phyloP scores from a whole-genome alignment of 129 eudicot species.

The Saposhnikovia divaricata region DNA sequence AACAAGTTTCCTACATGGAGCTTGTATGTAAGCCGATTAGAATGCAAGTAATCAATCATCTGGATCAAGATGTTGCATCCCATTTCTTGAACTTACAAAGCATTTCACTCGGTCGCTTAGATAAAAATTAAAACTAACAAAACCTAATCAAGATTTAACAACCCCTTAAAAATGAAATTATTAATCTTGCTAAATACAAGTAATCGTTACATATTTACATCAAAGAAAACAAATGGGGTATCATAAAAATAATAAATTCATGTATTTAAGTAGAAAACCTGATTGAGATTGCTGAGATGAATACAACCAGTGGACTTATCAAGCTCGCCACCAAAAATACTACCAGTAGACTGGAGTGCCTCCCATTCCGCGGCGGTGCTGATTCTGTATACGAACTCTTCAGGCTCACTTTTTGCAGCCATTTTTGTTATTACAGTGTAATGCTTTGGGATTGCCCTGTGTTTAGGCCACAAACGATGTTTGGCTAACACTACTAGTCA shows the following conservation, averaged over 20 bases:
- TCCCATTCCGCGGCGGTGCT: conserved; percentile 76
- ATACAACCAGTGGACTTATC: conserved; percentile 54
- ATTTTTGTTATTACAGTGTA: not conserved
- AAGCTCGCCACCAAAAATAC: conserved; percentile 43
- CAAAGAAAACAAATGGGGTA: not conserved
- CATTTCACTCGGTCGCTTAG: not conserved
- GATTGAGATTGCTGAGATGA: conserved; percentile 66
- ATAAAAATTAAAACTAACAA: not conserved
- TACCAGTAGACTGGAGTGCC: conserved; percentile 36
- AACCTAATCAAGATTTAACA: not conserved
- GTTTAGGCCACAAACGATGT: too few species aligned
- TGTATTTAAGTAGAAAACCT: conserved; percentile 19
- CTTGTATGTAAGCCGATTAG: not conserved
- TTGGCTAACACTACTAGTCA: too few species aligned
- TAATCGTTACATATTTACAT: too few species aligned
- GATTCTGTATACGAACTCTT: conserved; percentile 70
- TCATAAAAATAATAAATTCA: not conserved
- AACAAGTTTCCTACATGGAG: not conserved
- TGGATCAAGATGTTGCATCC: not conserved
- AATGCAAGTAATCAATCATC: not conserved
- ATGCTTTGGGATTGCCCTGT: too few species aligned
- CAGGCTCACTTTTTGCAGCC: conserved; percentile 10
- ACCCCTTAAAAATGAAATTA: not conserved
- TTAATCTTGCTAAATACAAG: not conserved
- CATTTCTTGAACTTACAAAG: not conserved